Percentiles rank a stretch among this genome's conserved stretches.
phyloP scores from a whole-genome alignment of 768 basidiomycete genomes.

The Rhizopogon salebrosus region DNA sequence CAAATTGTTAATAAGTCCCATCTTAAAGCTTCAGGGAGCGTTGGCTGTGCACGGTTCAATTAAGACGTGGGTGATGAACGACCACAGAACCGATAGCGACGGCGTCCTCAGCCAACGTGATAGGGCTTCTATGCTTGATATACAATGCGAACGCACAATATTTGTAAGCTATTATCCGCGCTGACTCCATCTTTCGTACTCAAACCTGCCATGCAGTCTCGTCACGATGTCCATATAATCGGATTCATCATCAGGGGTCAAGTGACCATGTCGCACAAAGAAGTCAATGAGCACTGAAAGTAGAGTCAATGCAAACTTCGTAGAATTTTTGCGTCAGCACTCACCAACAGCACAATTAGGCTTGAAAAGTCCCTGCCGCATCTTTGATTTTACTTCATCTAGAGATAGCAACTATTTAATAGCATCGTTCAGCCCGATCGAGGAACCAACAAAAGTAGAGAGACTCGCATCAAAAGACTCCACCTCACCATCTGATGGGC shows the following conservation, averaged over 20 bases:
- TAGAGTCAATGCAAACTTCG: neutral
- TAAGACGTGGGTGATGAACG: too few relatives aligned
- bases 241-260: conserved; percentile 87
- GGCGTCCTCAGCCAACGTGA: too few relatives aligned
- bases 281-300: conserved; percentile 84
- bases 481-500: conserved; percentile 88
- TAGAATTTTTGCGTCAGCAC: conserved; percentile 14
- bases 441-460: neutral
- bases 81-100: too few relatives aligned
- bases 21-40: too few relatives aligned
- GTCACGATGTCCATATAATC: conserved; percentile 74
- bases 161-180: neutral
- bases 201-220: conserved; percentile 67
- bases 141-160: neutral
- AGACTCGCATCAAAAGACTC: conserved; percentile 79
- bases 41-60: too few relatives aligned
- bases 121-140: neutral
- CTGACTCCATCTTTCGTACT: conserved; percentile 48
- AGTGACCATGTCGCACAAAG: conserved; percentile 76
- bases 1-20: too few relatives aligned
- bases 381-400: conserved; percentile 52
- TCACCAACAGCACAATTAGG: conserved; percentile 84
- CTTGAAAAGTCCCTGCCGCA: conserved; percentile 79
- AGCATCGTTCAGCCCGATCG: neutral
- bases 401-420: conserved; percentile 57